These are phyloP conservation scores for Thelonectria rubi DNA, from an alignment of 2,329 filamentous ascomycete genomes.

Conservation along the genomic window DNA sequence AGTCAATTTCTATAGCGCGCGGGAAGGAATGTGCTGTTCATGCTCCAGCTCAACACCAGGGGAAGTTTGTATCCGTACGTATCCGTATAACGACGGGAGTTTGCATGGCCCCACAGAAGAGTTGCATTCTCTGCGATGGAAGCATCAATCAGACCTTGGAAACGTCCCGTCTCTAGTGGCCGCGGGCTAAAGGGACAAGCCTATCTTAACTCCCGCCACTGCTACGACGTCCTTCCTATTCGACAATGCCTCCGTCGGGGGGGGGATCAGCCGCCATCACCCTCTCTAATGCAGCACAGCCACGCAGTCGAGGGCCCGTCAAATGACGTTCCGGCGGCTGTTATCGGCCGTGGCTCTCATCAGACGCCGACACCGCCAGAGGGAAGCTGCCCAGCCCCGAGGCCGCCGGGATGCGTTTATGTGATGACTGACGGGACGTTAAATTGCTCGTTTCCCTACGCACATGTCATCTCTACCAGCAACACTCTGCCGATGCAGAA, in stretches of 20 bases:
- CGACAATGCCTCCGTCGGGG: neutral
- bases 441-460: slow-evolving; percentile 8
- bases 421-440: slow-evolving; percentile 12
- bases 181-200: neutral
- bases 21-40: too few relatives aligned
- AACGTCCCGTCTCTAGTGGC: neutral
- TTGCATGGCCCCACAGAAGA: too few relatives aligned
- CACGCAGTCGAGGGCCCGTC: slow-evolving; percentile 1
- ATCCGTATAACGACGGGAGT: too few relatives aligned
- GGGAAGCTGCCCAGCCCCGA: slow-evolving; percentile 12
- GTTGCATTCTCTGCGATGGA: too few relatives aligned
- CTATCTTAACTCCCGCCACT: neutral
- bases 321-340: slow-evolving; percentile 14
- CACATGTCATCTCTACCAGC: neutral
- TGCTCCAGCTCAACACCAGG: too few relatives aligned
- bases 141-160: neutral
- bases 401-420: slow-evolving; percentile 1
- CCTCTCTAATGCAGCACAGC: neutral
- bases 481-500: too few relatives aligned
- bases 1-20: too few relatives aligned
- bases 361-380: slow-evolving; percentile 25
- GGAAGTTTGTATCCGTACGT: too few relatives aligned
- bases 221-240: neutral
- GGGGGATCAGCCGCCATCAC: slow-evolving; percentile 1
- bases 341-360: slow-evolving; percentile 29